Evolutionary conservation across 1,139 yeast genomes (phyloP).

Genomic region (Diutina pseudorugosa): DNA sequence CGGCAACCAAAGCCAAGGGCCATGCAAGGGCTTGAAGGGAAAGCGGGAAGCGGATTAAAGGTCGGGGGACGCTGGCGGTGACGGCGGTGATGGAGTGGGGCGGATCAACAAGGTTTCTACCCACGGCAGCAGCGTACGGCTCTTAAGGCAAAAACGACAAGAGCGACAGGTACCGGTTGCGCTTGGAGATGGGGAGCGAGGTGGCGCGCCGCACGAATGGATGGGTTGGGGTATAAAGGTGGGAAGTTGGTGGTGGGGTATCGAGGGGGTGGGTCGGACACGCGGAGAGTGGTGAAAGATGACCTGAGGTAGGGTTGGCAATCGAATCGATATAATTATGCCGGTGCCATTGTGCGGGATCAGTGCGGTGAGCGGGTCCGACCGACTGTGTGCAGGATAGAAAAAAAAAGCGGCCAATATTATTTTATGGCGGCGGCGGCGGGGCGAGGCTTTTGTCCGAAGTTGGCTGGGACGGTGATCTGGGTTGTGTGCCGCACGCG

Average conservation of each 20-base stretch:
- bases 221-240: not conserved
- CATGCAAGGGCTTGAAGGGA: not conserved
- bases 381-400: not conserved
- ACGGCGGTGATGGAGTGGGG: not conserved
- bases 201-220: not conserved
- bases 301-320: not conserved
- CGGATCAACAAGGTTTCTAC: not conserved
- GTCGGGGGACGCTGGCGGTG: not conserved
- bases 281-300: not conserved
- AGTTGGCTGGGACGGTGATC: not conserved
- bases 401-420: not conserved
- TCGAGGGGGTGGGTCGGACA: not conserved
- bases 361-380: not conserved
- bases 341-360: not conserved
- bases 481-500: not conserved
- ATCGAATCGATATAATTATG: not conserved
- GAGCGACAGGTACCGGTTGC: not conserved
- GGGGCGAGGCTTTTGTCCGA: not conserved
- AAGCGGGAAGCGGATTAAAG: not conserved
- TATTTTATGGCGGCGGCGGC: not conserved
- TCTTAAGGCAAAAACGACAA: not conserved
- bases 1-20: not conserved
- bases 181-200: not conserved
- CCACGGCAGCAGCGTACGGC: not conserved
- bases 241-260: not conserved